Evolutionary conservation across 225 moss, liverwort and hornwort species (phyloP), one percentile per base, ranked within the genome.

Genomic region (Marchantia polymorpha): DNA sequence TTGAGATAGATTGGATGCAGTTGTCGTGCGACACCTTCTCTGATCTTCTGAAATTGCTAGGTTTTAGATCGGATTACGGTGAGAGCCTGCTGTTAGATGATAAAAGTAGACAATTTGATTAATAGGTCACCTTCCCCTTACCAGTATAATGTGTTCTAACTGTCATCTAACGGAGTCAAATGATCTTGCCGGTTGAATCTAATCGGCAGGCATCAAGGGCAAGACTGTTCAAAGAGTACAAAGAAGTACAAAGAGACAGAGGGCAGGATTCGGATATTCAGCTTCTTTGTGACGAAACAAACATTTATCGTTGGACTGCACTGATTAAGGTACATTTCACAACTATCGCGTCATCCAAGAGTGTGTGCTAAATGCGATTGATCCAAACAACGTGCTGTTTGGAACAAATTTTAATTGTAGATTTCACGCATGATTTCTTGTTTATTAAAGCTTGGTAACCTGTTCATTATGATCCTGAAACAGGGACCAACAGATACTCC

Each of bases 401-500:
- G 46, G 6, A 19, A 47, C 8, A 15, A 7, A 39, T 65, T 29
- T 3, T 39, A 39, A 39, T 5, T 39, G 39, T 39, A 39, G 10
- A 49, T 48, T 48, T 20, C 22, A 11, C 71, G 1, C 49, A 49
- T 7, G 48, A 22, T n/a, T 50, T 7, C 7, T 48, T 19, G 47
- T 20, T 1, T 47, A 47, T 20, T 48, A 1, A 69, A 71, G 22
- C 10, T 51, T 50, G 12, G 22, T 8, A 51, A 71, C n/a, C 12
- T 8, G 9, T 47, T 50, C n/a, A 2, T 0, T 49, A 49, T 70
- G 63, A 5, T 12, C n/a, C 19, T 64, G 55, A 6, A 66, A 74
- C 88, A 97, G 96, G 96, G 96, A 26, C 96, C 96, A 60, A 81
- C 93, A 52, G 96, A 97, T 83, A 97, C 96, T 67, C 93, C 96